Evolutionary conservation across 2,329 filamentous ascomycete species (phyloP), one percentile per base, ranked within the genome.

Genomic region (Beauveria sp.): DNA sequence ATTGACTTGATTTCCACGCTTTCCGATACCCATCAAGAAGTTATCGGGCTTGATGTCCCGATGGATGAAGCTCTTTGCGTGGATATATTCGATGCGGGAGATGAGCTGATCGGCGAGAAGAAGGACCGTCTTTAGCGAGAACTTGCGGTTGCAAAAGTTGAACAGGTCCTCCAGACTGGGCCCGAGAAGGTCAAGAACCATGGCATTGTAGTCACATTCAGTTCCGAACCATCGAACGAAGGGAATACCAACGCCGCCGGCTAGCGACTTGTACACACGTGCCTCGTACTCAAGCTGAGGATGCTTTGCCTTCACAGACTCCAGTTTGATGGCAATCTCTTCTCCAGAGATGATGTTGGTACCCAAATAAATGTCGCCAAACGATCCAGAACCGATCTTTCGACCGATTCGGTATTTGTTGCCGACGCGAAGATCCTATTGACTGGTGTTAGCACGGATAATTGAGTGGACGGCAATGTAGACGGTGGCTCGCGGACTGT

Each of bases 131-230:
- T 99, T 99, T 69, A 99, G 81, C 14, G 95, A 97, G 82, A 98
- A 99, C 77, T 98, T 98, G 77, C 95, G 90, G 87, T 98, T 98
- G 87, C 95, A 99, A 78, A 98, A 98, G 86, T 99, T 98, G 90
- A 99, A 99, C 40, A 99, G 85, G 74, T 99, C 95, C 79, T 99
- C 95, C 77, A 99, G 80, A 72, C 89, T 95, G 68, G 95, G 95
- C 45, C 95, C 95, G 63, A 99, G 89, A 28, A 99, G 88, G 73
- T 99, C 95, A 67, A 98, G 87, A 58, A 99, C 95, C 95, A 99
- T 98, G 76, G 95, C 95, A 79, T 99, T 98, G 87, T 99, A 98
- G 81, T 98, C 95, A 78, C 93, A 98, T 80, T 99, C 95, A 64
- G 93, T 98, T 69, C 95, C 95, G 77, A 98, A 99, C 95, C 95